Evolutionary conservation across 2,329 filamentous ascomycete genomes (phyloP).

Genomic region (Chalara sp.): DNA sequence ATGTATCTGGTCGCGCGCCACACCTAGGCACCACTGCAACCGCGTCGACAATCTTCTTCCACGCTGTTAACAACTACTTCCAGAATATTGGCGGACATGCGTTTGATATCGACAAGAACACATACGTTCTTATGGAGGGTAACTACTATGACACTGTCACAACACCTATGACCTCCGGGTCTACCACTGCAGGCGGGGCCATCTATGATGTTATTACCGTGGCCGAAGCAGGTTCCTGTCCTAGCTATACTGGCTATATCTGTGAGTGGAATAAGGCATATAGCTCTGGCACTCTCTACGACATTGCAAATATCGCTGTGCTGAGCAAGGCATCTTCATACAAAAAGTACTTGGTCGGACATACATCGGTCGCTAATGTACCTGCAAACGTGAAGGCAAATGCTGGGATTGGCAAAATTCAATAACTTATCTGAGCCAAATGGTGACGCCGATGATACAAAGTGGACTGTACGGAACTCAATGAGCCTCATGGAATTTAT

Average conservation of each 20-base stretch:
- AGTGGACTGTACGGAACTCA: too few relatives aligned
- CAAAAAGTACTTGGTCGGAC: not conserved
- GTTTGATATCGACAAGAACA: slow-evolving; percentile 31
- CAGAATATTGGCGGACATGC: slow-evolving; percentile 34
- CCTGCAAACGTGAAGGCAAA: not conserved
- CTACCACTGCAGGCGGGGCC: not conserved
- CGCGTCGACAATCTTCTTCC: slow-evolving; percentile 24
- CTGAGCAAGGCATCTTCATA: not conserved
- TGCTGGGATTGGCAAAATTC: not conserved
- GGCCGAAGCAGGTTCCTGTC: slow-evolving; percentile 1
- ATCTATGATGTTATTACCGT: slow-evolving; percentile 1
- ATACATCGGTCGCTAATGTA: not conserved
- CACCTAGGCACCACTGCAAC: slow-evolving; percentile 28
- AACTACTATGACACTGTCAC: slow-evolving; percentile 35
- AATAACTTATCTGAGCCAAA: too few relatives aligned
- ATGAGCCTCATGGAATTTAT: too few relatives aligned
- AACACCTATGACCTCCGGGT: slow-evolving; percentile 9
- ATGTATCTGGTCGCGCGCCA: slow-evolving; percentile 35
- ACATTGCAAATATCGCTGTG: not conserved
- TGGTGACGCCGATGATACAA: too few relatives aligned
- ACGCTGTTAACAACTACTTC: slow-evolving; percentile 36
- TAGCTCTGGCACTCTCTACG: slow-evolving; percentile 1
- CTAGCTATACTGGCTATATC: slow-evolving; percentile 5
- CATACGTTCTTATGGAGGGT: slow-evolving; percentile 33
- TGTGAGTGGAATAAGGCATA: slow-evolving; percentile 8